Evolutionary conservation across 179 eudicot species (phyloP).

Genomic region (Spergularia azorica): DNA sequence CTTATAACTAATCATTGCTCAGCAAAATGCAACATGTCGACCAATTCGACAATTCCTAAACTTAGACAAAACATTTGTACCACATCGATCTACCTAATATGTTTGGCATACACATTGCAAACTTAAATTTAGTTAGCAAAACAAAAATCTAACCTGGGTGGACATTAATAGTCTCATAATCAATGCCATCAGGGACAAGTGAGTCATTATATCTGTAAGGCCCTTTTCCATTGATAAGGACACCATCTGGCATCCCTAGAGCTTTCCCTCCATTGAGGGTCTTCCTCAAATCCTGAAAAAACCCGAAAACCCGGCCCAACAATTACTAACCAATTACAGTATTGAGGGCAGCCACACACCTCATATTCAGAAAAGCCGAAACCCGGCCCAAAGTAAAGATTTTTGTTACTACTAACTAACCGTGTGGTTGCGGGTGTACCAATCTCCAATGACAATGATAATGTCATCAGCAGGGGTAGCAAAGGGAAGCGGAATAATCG

Average conservation of each 20-base stretch:
- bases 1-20: not conserved
- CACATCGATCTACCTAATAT: not conserved
- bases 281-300: slow-evolving; percentile 58
- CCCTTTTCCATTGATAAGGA: slow-evolving; percentile 75
- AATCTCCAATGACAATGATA: slow-evolving; percentile 71
- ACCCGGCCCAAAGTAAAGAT: too few species aligned
- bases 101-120: not conserved
- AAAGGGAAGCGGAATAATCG: slow-evolving; percentile 72
- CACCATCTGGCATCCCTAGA: slow-evolving; percentile 76
- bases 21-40: slow-evolving; percentile 2
- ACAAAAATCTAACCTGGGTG: slow-evolving; percentile 48
- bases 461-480: slow-evolving; percentile 71
- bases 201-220: slow-evolving; percentile 63
- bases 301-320: slow-evolving; percentile 15
- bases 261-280: slow-evolving; percentile 57
- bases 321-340: not conserved
- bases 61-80: not conserved
- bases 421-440: slow-evolving; percentile 81
- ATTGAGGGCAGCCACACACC: too few species aligned
- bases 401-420: slow-evolving; percentile 30
- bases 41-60: not conserved
- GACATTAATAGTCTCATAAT: slow-evolving; percentile 55
- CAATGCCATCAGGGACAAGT: slow-evolving; percentile 67
- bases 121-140: not conserved
- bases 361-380: too few species aligned